Evolutionary conservation across 805 yeast genomes (phyloP).

Genomic region (Kodamaea neixiangensis): DNA sequence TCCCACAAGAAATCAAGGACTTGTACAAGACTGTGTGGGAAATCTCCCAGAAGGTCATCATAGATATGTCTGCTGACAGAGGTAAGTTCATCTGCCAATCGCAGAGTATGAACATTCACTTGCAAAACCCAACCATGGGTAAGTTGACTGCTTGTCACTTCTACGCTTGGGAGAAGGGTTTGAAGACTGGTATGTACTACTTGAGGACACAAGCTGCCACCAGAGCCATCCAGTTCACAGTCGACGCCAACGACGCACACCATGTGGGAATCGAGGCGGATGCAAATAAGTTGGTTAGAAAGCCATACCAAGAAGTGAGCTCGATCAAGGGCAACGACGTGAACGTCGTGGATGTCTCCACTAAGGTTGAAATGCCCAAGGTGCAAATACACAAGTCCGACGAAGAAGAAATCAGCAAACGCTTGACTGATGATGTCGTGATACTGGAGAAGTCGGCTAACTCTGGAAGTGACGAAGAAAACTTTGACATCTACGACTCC

Average conservation of each 20-base stretch:
- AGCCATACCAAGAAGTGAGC: slow-evolving; percentile 21
- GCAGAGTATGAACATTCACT: slow-evolving; percentile 87
- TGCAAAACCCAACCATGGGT: slow-evolving; percentile 91
- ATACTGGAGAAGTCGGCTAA: slow-evolving; percentile 12
- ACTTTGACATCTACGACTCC: slow-evolving; percentile 35
- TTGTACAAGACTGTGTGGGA: slow-evolving; percentile 65
- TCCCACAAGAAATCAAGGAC: slow-evolving; percentile 55
- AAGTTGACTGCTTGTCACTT: slow-evolving; percentile 97
- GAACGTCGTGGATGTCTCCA: slow-evolving; percentile 9
- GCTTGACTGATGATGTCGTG: slow-evolving; percentile 12
- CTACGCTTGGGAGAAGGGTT: slow-evolving; percentile 98
- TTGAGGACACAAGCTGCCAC: slow-evolving; percentile 97
- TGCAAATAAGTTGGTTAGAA: slow-evolving; percentile 20
- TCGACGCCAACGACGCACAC: slow-evolving; percentile 37
- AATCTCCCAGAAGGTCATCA: slow-evolving; percentile 57
- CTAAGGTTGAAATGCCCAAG: slow-evolving; percentile 7
- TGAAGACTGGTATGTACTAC: slow-evolving; percentile 98
- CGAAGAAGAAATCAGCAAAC: slow-evolving; percentile 8
- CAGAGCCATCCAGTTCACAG: slow-evolving; percentile 87
- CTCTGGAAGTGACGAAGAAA: slow-evolving; percentile 10
- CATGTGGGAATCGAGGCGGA: slow-evolving; percentile 1
- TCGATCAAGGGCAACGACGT: slow-evolving; percentile 10
- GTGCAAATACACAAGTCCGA: slow-evolving; percentile 9
- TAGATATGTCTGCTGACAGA: slow-evolving; percentile 48
- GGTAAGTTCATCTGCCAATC: slow-evolving; percentile 87